Evolutionary conservation across 2,329 filamentous ascomycete genomes (phyloP), one percentile per base, ranked within the genome.

Genomic region (Ceratocystiopsis minuta): DNA sequence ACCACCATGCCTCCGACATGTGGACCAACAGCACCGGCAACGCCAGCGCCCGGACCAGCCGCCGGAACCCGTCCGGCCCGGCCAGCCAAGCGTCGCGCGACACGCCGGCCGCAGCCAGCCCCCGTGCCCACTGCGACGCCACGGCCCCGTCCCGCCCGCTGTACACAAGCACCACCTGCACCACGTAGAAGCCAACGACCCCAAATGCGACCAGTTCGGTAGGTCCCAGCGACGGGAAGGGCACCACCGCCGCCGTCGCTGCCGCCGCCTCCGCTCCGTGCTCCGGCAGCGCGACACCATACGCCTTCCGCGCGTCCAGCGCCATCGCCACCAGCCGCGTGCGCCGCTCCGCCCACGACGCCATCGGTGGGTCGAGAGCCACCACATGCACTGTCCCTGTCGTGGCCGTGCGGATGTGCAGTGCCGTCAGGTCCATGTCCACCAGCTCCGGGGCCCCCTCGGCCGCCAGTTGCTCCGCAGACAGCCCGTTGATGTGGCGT

Each of bases 291-390:
- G 64, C 75, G 17, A 80, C 65, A 15, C 71, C 75, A 13, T 93
- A 70, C 1, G 60, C 68, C 31, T 61, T 51, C 32, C 80, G 67
- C 50, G 71, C 54, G 54, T 57, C 54, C 63, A 74, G 49, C 58
- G 71, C 57, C 75, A 95, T 81, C 40, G 76, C 73, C 39, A 92
- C 75, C 35, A 88, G 64, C 40, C 81, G 72, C 38, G 69, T 63
- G 41, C 84, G 75, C 11, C 77, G 70, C 45, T 93, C 82, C 33
- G 64, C 59, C 58, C 76, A 76, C 33, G 68, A 66, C n/a, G 60
- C 58, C 63, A 95, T 70, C 0, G 82, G 74, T 11, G 87, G 87
- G 1, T 68, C 55, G 50, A 95, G 68, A 3, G 75, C 63, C 38
- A 94, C 66, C 44, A 54, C 60, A 37, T 58, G 58, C 12, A 67